Conservation (phyloP, 345 rosid species). For the Camelina sativa region DNA sequence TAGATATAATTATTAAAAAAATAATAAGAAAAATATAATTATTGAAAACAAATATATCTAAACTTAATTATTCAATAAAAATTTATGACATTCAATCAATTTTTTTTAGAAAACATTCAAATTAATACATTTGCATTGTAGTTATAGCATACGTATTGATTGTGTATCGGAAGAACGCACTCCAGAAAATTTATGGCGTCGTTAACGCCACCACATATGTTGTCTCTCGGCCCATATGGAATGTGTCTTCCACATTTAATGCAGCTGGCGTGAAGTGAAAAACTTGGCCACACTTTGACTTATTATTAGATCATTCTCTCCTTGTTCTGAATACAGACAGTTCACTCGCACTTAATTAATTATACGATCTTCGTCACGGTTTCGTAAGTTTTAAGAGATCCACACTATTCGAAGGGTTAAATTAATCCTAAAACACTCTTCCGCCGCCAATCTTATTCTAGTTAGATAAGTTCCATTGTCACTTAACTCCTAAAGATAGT, state of each 20-base stretch:
- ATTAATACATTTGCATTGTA: neutral
- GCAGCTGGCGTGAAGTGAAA: neutral
- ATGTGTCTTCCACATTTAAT: neutral
- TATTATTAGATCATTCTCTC: neutral
- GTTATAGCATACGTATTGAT: too few species aligned
- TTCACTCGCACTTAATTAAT: neutral
- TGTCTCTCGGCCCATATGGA: neutral
- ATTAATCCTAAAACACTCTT: neutral
- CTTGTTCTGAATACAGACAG: neutral
- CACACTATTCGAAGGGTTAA: neutral
- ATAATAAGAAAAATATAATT: neutral
- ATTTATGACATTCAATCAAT: too few species aligned
- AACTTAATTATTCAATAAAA: too few species aligned
- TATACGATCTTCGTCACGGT: neutral
- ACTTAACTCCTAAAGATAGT: neutral
- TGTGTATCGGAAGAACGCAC: too few species aligned
- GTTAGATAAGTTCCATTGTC: neutral
- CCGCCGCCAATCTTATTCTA: neutral
- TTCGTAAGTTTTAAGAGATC: neutral
- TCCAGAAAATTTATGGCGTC: too few species aligned
- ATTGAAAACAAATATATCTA: neutral
- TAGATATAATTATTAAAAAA: too few species aligned
- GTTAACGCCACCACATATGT: too few species aligned
- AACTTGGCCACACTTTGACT: neutral
- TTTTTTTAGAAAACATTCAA: too few species aligned